Conservation (phyloP, 164 flowering plant genomes). For the Buxus sempervirens region DNA sequence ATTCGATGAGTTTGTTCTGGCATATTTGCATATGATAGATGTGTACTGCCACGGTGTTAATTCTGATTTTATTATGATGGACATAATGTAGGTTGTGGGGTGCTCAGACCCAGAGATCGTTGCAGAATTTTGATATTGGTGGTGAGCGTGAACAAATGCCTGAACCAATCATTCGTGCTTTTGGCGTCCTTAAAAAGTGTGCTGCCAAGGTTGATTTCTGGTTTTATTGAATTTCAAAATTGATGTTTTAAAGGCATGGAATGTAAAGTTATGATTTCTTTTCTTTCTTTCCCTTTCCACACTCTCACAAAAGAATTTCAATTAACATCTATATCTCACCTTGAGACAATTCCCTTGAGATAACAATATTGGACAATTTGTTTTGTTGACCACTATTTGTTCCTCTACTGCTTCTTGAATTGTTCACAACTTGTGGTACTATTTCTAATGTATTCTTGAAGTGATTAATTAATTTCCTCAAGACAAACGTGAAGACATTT, state of each 20-base stretch:
- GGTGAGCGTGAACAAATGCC: constrained; percentile 96
- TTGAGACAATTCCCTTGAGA: too few relatives aligned
- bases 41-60: not conserved
- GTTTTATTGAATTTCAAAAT: not conserved
- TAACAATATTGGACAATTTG: too few relatives aligned
- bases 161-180: constrained; percentile 89
- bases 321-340: too few relatives aligned
- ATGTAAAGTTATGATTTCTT: not conserved
- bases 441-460: too few relatives aligned
- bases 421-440: too few relatives aligned
- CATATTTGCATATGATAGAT: not conserved
- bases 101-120: constrained; percentile 95
- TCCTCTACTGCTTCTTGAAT: too few relatives aligned
- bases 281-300: not conserved
- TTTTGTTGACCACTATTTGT: too few relatives aligned
- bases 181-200: constrained; percentile 94
- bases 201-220: constrained; percentile 76
- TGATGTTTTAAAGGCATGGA: not conserved
- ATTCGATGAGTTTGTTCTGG: not conserved
- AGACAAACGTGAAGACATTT: too few relatives aligned
- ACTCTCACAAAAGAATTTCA: too few relatives aligned
- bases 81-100: constrained; percentile 79
- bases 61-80: not conserved
- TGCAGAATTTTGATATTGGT: constrained; percentile 98
- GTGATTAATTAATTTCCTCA: too few relatives aligned